Percentiles rank a stretch among this genome's conserved stretches.
These are phyloP conservation scores for Podospora anserina DNA, from an alignment of 495 filamentous ascomycete species.

Conservation along the genomic window DNA sequence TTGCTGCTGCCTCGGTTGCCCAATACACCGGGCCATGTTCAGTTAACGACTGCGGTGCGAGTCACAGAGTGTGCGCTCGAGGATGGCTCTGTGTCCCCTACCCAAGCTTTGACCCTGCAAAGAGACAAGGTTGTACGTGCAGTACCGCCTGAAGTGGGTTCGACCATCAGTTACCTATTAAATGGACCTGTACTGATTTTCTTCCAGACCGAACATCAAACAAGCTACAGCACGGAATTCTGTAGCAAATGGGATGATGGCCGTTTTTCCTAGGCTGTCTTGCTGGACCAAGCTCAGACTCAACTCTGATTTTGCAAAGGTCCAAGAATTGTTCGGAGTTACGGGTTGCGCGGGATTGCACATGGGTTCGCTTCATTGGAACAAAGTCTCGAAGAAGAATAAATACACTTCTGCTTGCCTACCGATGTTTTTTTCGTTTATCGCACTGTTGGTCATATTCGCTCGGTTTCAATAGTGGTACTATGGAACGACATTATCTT, in stretches of 20 bases:
- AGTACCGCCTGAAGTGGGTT: constrained; percentile 18
- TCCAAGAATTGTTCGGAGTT: not conserved
- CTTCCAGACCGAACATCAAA: not conserved
- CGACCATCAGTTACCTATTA: no score
- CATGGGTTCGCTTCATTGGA: no score
- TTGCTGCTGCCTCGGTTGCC: constrained; percentile 6
- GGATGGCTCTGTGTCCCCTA: constrained; percentile 30
- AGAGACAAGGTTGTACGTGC: constrained; percentile 28
- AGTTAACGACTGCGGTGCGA: constrained; percentile 19
- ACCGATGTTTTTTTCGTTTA: no score
- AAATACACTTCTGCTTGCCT: no score
- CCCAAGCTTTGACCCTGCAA: constrained; percentile 23
- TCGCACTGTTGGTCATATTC: not conserved
- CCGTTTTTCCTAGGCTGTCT: no score
- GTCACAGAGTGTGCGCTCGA: constrained; percentile 20
- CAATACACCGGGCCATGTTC: constrained; percentile 32
- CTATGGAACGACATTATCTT: not conserved
- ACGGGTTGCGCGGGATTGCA: not conserved
- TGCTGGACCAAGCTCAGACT: not conserved
- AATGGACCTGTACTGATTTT: not conserved
- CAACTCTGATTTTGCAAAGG: not conserved
- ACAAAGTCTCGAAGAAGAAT: no score
- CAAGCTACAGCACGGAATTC: no score
- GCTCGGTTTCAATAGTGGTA: not conserved
- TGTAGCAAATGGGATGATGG: no score